A percentile compares a stretch with the other conserved stretches of the same genome.
These are phyloP conservation scores for Colletotrichum lindemuthianum DNA, from an alignment of 2,329 filamentous ascomycete genomes.

Conservation along the genomic window DNA sequence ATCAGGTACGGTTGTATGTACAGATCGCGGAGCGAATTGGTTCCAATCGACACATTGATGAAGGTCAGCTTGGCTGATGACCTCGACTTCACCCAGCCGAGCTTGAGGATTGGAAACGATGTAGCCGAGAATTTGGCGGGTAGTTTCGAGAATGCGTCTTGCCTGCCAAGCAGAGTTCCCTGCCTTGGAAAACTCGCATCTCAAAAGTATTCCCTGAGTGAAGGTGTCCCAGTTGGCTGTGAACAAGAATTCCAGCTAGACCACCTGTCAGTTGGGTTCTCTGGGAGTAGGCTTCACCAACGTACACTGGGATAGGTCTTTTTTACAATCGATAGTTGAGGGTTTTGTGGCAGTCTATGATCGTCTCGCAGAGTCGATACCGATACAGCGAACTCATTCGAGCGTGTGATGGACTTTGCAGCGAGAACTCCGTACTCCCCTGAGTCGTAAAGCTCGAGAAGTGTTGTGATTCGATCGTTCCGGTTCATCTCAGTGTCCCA, in stretches of 20 bases:
- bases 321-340: neutral
- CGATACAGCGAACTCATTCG: too few relatives aligned
- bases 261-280: neutral
- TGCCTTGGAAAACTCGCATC: constrained; percentile 9
- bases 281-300: neutral
- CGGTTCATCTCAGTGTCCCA: constrained; percentile 1
- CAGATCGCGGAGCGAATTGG: neutral
- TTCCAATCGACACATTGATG: constrained; percentile 19
- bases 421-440: too few relatives aligned
- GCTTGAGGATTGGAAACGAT: constrained; percentile 13
- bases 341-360: too few relatives aligned
- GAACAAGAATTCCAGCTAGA: constrained; percentile 12
- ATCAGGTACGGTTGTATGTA: neutral
- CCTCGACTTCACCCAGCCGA: constrained; percentile 10
- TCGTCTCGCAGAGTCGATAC: too few relatives aligned
- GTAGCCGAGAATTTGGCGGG: constrained; percentile 9
- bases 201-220: constrained; percentile 6
- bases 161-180: constrained; percentile 19
- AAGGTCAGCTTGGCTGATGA: constrained; percentile 11
- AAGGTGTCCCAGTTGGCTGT: constrained; percentile 14
- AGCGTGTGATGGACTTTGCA: too few relatives aligned
- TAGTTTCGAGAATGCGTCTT: constrained; percentile 3
- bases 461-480: neutral
- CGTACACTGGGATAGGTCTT: neutral
- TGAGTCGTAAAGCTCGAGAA: neutral